phyloP scores from a whole-genome alignment of 805 yeast species.

The Pichia nanzhaoensis region DNA sequence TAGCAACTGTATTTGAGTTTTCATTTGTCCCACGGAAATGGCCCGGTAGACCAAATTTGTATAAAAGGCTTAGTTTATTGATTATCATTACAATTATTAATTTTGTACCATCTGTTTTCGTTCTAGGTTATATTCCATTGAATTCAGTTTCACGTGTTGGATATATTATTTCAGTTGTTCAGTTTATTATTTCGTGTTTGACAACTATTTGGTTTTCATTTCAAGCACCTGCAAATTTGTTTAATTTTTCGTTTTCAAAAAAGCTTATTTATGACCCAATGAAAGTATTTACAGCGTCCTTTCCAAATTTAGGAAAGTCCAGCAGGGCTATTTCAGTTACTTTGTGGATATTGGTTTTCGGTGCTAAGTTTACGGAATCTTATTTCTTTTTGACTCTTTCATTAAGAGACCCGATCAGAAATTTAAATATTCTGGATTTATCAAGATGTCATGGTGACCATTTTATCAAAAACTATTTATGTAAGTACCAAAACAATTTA shows the following conservation, averaged over 20 bases:
- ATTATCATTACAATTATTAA: constrained; percentile 30
- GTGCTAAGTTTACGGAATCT: constrained; percentile 46
- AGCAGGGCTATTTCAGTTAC: constrained; percentile 36
- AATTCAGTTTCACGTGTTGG: constrained; percentile 33
- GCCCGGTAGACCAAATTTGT: constrained; percentile 39
- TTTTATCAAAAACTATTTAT: constrained; percentile 35
- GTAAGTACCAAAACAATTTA: constrained; percentile 37
- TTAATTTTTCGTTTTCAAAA: constrained; percentile 20
- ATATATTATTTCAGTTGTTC: constrained; percentile 33
- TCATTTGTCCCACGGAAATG: constrained; percentile 40
- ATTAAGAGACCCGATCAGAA: constrained; percentile 44
- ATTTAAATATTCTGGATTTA: constrained; percentile 38
- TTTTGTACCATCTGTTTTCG: constrained; percentile 36
- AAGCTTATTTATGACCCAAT: constrained; percentile 29
- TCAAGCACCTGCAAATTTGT: constrained; percentile 32
- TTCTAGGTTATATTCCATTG: constrained; percentile 33
- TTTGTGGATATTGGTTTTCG: constrained; percentile 42
- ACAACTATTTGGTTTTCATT: constrained; percentile 39
- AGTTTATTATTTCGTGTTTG: constrained; percentile 36
- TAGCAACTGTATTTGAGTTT: constrained; percentile 38
- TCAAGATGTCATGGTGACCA: constrained; percentile 39
- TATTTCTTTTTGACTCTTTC: constrained; percentile 49
- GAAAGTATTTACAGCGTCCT: constrained; percentile 37
- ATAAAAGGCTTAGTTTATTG: constrained; percentile 30
- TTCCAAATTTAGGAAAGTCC: constrained; percentile 34